phyloP scores from a whole-genome alignment of 176 grass and related monocot species.

The Puya raimondii region DNA sequence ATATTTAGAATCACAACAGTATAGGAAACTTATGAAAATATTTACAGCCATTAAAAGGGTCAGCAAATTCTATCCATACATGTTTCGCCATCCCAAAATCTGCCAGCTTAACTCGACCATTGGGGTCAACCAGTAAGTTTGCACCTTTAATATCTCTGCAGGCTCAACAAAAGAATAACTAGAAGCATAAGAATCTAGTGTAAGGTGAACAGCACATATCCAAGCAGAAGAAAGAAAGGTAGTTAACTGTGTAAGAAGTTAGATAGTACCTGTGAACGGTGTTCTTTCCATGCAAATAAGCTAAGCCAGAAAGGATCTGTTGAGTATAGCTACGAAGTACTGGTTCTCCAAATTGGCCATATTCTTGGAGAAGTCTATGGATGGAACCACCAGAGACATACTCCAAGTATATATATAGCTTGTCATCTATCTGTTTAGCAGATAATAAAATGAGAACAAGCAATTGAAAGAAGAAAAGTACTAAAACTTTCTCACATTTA shows the following conservation, averaged over 20 bases:
- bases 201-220: conserved; percentile 14
- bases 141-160: conserved; percentile 96
- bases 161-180: conserved; percentile 22
- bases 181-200: conserved; percentile 9
- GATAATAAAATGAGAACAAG: conserved; percentile 14
- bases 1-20: not conserved
- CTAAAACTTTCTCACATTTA: not conserved
- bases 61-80: conserved; percentile 29
- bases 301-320: conserved; percentile 91
- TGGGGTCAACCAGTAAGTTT: conserved; percentile 98
- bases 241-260: conserved; percentile 8
- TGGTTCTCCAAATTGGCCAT: conserved; percentile 86
- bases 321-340: conserved; percentile 95
- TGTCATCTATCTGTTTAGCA: conserved; percentile 64
- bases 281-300: conserved; percentile 95
- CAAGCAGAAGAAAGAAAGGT: conserved; percentile 4
- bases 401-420: conserved; percentile 97
- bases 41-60: not conserved
- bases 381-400: conserved; percentile 99
- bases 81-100: conserved; percentile 99
- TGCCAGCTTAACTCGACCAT: conserved; percentile 93
- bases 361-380: conserved; percentile 95
- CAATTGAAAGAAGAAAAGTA: conserved; percentile 16
- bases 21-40: not conserved
- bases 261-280: conserved; percentile 80